Evolutionary conservation across 768 basidiomycete genomes (phyloP).

Genomic region (Auricularia sp.): DNA sequence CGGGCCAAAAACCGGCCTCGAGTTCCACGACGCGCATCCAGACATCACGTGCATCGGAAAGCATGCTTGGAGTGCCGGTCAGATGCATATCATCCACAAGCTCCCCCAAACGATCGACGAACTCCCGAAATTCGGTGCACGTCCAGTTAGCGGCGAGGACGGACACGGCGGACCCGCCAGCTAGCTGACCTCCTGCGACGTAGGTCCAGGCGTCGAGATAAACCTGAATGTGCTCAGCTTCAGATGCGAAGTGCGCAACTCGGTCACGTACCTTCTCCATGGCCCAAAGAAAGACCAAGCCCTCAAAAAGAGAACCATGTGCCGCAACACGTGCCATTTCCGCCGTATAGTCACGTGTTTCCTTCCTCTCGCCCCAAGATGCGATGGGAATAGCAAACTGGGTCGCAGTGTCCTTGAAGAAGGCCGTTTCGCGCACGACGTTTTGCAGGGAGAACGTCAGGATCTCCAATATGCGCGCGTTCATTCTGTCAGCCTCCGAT

Average conservation of each 20-base stretch:
- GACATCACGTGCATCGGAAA: constrained; percentile 31
- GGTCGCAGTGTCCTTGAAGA: constrained; percentile 46
- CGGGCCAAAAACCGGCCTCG: constrained; percentile 52
- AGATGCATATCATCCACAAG: constrained; percentile 11
- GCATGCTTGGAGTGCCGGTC: neutral
- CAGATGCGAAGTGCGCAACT: neutral
- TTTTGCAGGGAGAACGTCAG: constrained; percentile 47
- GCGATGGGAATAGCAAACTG: constrained; percentile 36
- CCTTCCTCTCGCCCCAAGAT: constrained; percentile 43
- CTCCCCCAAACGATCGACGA: constrained; percentile 17
- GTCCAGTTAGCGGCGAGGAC: constrained; percentile 60
- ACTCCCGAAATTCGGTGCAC: constrained; percentile 18
- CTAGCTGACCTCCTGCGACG: constrained; percentile 21
- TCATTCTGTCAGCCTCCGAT: constrained; percentile 26
- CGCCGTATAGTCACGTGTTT: constrained; percentile 60
- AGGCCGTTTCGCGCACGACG: constrained; percentile 45
- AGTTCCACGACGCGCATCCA: constrained; percentile 53
- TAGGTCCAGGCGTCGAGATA: constrained; percentile 61
- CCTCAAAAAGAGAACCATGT: constrained; percentile 43
- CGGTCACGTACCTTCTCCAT: constrained; percentile 54
- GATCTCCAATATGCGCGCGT: constrained; percentile 33
- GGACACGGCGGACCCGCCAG: constrained; percentile 22
- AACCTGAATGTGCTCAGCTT: constrained; percentile 30
- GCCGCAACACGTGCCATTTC: constrained; percentile 51
- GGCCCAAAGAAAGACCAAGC: constrained; percentile 64